Base-by-base conservation (phyloP, 371 early-diverging fungal species). In the Synchytrium microbalum region DNA sequence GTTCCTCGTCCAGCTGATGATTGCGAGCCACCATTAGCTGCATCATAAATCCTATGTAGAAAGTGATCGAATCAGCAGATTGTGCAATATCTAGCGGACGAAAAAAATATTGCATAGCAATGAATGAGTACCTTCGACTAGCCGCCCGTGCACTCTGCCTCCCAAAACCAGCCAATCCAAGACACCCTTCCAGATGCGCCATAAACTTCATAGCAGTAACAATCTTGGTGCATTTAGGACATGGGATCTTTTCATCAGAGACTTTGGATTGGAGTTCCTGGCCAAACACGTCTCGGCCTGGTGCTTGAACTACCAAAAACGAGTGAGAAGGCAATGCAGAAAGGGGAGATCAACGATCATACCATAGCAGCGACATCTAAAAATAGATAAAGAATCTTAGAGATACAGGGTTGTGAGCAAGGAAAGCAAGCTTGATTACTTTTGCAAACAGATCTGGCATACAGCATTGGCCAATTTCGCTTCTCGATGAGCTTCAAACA, bases 131-230 rank as follows among this genome's bases (percentile, higher is more conserved):
- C 56, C 56, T 55, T 28, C 56, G 8, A 13, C 78, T 83, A 3
- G 84, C 85, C 13, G 82, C 83, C 33, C 89, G 71, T 60, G 84
- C 81, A 1, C 86, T 66, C 24, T 82, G 73, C 68, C 91, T 73
- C 24, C 56, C 56, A 19, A 38, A 38, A 58, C 92, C 87, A 26
- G 88, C 82, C 32, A 93, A 69, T 1, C 92, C 92, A 59, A 93
- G 75, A 73, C 94, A 93, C 65, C 92, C 92, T 72, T 92, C 92
- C 60, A 93, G 72, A 73, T 92, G 92, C 25, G 91, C 83, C 0
- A 92, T 92, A 68, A 89, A 93, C 64, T 92, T 78, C 31, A 83
- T 79, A 16, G 91, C 84, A n/a, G 92, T 88, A 71, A 83, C 88
- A 29, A 78, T 71, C 32, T 82, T 81, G 63, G 81, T 79, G 75